phyloP scores from a whole-genome alignment of 345 rosid species.

The Dipteronia dyeriana region DNA sequence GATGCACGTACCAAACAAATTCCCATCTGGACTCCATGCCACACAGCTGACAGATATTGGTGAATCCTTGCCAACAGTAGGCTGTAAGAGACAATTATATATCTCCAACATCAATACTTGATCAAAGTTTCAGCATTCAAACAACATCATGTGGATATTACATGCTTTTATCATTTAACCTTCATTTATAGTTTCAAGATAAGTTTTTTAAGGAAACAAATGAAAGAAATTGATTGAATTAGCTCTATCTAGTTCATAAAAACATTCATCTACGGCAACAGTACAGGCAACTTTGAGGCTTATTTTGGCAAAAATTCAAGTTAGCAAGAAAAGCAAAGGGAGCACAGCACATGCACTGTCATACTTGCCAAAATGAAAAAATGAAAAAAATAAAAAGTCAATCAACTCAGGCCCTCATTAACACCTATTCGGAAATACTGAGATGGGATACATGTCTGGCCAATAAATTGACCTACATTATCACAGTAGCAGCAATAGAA shows the following conservation, averaged over 20 bases:
- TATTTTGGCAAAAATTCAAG: background rate
- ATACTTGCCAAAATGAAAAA: background rate
- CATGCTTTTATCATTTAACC: background rate
- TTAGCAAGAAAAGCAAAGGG: background rate
- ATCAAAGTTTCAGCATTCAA: slow-evolving; percentile 3
- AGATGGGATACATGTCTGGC: background rate
- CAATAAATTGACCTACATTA: background rate
- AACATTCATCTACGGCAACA: background rate
- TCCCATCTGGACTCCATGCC: slow-evolving; percentile 70
- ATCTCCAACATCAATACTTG: slow-evolving; percentile 22
- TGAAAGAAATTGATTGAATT: background rate
- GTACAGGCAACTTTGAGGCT: background rate
- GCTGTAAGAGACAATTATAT: slow-evolving; percentile 36
- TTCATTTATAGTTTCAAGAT: background rate
- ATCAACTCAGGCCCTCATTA: slow-evolving; percentile 3
- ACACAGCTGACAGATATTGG: slow-evolving; percentile 53
- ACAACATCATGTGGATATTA: background rate
- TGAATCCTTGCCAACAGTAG: slow-evolving; percentile 44
- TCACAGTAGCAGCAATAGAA: slow-evolving; percentile 1
- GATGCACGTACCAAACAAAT: slow-evolving; percentile 50
- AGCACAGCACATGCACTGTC: background rate
- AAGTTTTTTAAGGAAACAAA: slow-evolving; percentile 3
- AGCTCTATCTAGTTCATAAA: background rate
- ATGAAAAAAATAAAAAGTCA: background rate
- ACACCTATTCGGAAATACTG: background rate